These are phyloP conservation scores for Aethionema arabicum DNA, from an alignment of 345 rosid species.

Conservation along the genomic window DNA sequence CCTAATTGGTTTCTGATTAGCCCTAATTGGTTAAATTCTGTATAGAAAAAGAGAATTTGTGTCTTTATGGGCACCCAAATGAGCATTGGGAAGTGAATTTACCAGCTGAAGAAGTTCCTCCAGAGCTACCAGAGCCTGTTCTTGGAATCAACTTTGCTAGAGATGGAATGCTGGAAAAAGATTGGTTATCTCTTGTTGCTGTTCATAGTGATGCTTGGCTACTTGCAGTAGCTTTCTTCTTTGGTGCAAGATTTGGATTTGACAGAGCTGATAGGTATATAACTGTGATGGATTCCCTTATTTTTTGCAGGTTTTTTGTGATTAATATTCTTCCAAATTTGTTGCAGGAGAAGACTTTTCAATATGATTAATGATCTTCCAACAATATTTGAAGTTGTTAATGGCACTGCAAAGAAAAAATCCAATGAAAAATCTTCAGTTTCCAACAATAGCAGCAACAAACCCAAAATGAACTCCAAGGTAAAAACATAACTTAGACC, in stretches of 20 bases:
- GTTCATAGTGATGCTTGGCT: slow-evolving; percentile 66
- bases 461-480: slow-evolving; percentile 52
- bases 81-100: slow-evolving; percentile 92
- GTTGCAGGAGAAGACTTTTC: slow-evolving; percentile 62
- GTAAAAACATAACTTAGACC: slow-evolving; percentile 17
- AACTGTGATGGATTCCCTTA: too few relatives aligned
- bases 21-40: background rate
- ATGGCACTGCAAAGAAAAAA: slow-evolving; percentile 52
- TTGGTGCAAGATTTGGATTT: slow-evolving; percentile 86
- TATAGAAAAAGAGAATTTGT: slow-evolving; percentile 83
- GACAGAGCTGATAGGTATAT: slow-evolving; percentile 83
- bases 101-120: slow-evolving; percentile 96
- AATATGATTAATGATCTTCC: slow-evolving; percentile 71
- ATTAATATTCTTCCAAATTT: slow-evolving; percentile 6
- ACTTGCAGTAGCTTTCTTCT: slow-evolving; percentile 86
- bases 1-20: background rate
- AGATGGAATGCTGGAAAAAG: slow-evolving; percentile 88
- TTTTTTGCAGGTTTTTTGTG: background rate
- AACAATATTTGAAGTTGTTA: slow-evolving; percentile 65
- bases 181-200: slow-evolving; percentile 83
- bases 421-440: slow-evolving; percentile 53
- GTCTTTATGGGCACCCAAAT: slow-evolving; percentile 78
- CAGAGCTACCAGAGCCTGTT: slow-evolving; percentile 94
- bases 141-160: slow-evolving; percentile 94
- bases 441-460: slow-evolving; percentile 52